Evolutionary conservation across 2,329 filamentous ascomycete species (phyloP).

Genomic region (Trichoderma koningiopsis): DNA sequence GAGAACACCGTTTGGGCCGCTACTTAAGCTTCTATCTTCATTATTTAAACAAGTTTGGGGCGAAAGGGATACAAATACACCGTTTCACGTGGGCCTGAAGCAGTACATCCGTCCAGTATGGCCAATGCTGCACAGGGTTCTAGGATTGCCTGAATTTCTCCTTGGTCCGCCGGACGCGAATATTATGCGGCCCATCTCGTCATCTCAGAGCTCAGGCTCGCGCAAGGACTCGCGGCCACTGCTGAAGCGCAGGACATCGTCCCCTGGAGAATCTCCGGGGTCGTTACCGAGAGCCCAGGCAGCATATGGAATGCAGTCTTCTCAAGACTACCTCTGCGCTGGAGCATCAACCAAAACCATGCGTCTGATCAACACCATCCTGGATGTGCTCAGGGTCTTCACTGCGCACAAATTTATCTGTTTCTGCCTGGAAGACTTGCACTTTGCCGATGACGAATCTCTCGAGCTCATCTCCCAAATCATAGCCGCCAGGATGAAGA

Average conservation of each 20-base stretch:
- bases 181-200: constrained; percentile 42
- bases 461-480: constrained; percentile 82
- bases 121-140: constrained; percentile 63
- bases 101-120: constrained; percentile 65
- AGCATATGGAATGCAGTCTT: constrained; percentile 50
- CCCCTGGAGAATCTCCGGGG: constrained; percentile 49
- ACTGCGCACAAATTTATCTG: constrained; percentile 84
- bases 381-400: constrained; percentile 82
- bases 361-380: constrained; percentile 81
- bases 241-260: constrained; percentile 51
- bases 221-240: constrained; percentile 39
- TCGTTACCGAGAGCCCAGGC: constrained; percentile 39
- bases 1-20: constrained; percentile 62
- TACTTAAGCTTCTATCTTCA: constrained; percentile 66
- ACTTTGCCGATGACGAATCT: constrained; percentile 87
- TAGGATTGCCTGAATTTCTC: constrained; percentile 71
- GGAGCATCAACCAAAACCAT: constrained; percentile 65
- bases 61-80: constrained; percentile 65
- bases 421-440: constrained; percentile 84
- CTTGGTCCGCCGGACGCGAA: constrained; percentile 52
- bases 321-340: constrained; percentile 62
- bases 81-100: constrained; percentile 63
- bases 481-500: constrained; percentile 73
- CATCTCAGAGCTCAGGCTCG: constrained; percentile 37
- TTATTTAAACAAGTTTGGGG: constrained; percentile 69